Conservation (phyloP, 169 alveolate genomes). For the Plasmodium billcollinsi region DNA sequence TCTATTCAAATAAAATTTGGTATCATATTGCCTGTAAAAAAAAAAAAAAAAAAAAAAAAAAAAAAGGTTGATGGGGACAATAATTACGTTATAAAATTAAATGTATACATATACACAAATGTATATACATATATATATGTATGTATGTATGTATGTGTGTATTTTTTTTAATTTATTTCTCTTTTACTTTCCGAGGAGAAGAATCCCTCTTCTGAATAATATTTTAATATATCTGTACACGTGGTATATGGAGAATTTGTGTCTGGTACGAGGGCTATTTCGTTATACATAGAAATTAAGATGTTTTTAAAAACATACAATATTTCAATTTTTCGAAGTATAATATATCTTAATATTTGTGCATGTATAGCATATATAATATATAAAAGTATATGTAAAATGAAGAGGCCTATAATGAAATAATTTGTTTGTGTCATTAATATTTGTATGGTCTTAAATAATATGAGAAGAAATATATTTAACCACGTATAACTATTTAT, state of each 20-base stretch:
- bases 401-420: constrained; percentile 33
- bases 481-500: constrained; percentile 65
- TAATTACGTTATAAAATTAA: background rate
- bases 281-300: constrained; percentile 40
- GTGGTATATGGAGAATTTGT: constrained; percentile 47
- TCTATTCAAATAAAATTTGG: constrained; percentile 55
- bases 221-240: constrained; percentile 46
- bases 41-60: constrained; percentile 16
- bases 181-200: constrained; percentile 62
- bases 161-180: background rate
- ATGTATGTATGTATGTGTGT: background rate
- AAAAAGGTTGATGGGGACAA: background rate
- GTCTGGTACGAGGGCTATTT: constrained; percentile 47
- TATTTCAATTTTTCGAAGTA: constrained; percentile 67
- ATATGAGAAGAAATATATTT: constrained; percentile 10
- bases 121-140: background rate
- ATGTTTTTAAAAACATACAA: constrained; percentile 58
- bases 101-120: background rate
- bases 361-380: constrained; percentile 69
- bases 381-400: constrained; percentile 46
- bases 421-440: constrained; percentile 47
- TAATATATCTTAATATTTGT: constrained; percentile 63
- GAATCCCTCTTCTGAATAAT: constrained; percentile 71
- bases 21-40: constrained; percentile 55
- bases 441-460: constrained; percentile 44